Conservation (phyloP, 345 rosid species). For the Citrus medica region DNA sequence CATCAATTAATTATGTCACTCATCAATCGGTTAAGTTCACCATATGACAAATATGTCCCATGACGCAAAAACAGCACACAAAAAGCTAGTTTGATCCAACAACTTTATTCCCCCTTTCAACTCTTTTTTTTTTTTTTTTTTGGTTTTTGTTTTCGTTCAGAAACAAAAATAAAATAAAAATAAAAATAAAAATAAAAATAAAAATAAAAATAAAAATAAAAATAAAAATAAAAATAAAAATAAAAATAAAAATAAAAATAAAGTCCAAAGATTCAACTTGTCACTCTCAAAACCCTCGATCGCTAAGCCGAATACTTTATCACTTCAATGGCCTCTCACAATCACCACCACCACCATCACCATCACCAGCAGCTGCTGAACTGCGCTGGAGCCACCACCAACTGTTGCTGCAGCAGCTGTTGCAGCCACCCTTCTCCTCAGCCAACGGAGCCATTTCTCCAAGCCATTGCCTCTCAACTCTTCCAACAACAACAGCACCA, state of each 20-base stretch:
- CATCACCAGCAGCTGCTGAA: slow-evolving; percentile 1
- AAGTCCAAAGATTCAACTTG: background rate
- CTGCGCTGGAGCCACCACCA: slow-evolving; percentile 7
- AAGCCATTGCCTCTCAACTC: slow-evolving; percentile 45
- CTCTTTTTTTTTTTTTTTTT: background rate
- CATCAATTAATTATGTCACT: background rate
- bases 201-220: background rate
- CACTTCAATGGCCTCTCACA: slow-evolving; percentile 51
- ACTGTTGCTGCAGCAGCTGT: slow-evolving; percentile 28
- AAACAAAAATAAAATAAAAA: background rate
- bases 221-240: background rate
- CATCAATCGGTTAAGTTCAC: background rate
- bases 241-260: background rate
- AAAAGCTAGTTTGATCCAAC: background rate
- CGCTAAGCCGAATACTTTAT: background rate
- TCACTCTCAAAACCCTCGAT: background rate
- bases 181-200: no score
- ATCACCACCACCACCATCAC: slow-evolving; percentile 29
- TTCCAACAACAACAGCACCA: slow-evolving; percentile 33
- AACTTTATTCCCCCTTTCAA: background rate
- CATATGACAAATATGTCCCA: background rate
- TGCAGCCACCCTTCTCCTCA: slow-evolving; percentile 26
- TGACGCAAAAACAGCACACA: background rate
- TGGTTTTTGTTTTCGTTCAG: no score
- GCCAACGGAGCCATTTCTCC: slow-evolving; percentile 46